These are phyloP conservation scores for Pichia paraexigua DNA, from an alignment of 805 yeast species.

Conservation along the genomic window DNA sequence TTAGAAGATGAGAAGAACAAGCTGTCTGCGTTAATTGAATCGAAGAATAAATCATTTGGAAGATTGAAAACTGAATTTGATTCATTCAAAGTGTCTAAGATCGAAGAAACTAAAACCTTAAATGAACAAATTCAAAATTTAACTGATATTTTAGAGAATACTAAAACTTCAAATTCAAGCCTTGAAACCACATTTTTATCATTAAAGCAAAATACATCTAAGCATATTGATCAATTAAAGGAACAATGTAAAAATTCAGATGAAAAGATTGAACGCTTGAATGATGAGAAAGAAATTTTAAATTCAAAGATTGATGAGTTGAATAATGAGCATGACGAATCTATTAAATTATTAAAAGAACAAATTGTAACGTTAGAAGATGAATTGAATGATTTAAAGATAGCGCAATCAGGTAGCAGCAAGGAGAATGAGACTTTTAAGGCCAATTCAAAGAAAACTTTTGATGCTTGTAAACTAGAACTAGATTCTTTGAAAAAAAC, in stretches of 20 bases:
- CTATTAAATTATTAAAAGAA: neutral
- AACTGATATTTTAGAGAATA: neutral
- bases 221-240: constrained; percentile 1
- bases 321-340: neutral
- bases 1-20: constrained; percentile 1
- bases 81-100: neutral
- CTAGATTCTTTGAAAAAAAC: too few species aligned
- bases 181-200: neutral
- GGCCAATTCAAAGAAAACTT: neutral
- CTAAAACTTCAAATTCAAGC: neutral
- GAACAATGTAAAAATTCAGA: neutral
- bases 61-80: constrained; percentile 1
- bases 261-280: neutral
- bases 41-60: neutral
- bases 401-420: neutral
- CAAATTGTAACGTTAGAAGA: neutral
- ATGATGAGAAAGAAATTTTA: neutral
- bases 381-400: neutral
- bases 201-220: neutral
- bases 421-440: neutral
- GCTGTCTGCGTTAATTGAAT: neutral
- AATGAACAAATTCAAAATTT: neutral
- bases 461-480: neutral
- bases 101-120: neutral
- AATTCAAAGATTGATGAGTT: neutral